Percentiles rank a stretch among this genome's conserved stretches.
Conservation (phyloP, 768 basidiomycete genomes). For the Russula sp. region DNA sequence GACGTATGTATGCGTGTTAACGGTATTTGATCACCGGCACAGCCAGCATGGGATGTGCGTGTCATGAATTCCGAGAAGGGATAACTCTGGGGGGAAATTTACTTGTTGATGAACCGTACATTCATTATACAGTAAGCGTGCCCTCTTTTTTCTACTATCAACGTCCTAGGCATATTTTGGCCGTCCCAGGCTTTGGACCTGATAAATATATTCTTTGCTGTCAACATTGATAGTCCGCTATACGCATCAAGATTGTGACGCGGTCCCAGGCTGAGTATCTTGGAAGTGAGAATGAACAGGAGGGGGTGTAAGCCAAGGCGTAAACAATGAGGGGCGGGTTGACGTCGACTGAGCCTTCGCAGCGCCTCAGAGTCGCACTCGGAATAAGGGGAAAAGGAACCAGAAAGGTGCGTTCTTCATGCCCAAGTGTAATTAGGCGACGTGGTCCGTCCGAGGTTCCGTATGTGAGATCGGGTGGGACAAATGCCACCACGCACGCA, state of each 20-base stretch:
- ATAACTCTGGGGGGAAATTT: background rate
- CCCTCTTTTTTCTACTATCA: background rate
- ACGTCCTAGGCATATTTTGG: background rate
- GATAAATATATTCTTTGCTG: no score
- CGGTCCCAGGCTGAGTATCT: background rate
- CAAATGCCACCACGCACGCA: background rate
- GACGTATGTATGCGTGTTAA: constrained; percentile 59
- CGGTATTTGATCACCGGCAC: constrained; percentile 60
- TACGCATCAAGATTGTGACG: no score
- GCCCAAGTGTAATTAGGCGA: background rate
- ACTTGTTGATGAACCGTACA: background rate
- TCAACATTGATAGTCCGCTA: no score
- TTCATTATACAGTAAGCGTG: background rate
- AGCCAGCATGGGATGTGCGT: constrained; percentile 18
- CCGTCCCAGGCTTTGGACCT: no score
- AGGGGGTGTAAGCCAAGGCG: no score
- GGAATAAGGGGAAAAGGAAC: background rate
- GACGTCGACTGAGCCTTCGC: background rate
- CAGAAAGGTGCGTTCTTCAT: background rate
- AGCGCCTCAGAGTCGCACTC: background rate
- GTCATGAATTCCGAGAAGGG: constrained; percentile 1
- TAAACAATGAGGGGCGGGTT: no score
- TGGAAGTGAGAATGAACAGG: background rate
- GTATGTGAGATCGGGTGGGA: background rate
- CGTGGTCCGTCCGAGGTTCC: background rate